Evolutionary conservation across 2,329 filamentous ascomycete species (phyloP).

Genomic region (Xylariaceae sp.): DNA sequence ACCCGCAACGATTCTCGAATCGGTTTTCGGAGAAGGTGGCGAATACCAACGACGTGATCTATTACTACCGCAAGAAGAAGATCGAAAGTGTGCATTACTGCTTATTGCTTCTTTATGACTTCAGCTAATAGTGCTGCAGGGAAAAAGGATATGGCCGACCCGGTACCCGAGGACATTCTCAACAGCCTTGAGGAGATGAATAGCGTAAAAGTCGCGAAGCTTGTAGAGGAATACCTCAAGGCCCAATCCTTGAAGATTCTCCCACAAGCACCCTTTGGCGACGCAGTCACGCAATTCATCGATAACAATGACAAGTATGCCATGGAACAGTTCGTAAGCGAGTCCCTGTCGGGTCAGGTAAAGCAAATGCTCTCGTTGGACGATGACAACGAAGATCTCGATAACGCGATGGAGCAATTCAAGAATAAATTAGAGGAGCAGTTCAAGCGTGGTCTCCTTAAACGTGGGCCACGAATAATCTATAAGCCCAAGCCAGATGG

Average conservation of each 20-base stretch:
- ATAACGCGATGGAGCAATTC: constrained; percentile 69
- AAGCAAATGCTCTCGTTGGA: constrained; percentile 64
- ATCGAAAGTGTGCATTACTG: not conserved
- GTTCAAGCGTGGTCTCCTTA: constrained; percentile 62
- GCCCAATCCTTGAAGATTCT: constrained; percentile 89
- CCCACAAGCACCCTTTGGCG: constrained; percentile 86
- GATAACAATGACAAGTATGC: constrained; percentile 93
- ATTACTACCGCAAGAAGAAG: constrained; percentile 82
- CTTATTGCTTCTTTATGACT: no score
- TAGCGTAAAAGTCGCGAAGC: constrained; percentile 78
- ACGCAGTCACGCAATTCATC: constrained; percentile 89
- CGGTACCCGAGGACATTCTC: constrained; percentile 58
- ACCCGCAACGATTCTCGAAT: constrained; percentile 93
- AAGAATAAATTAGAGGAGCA: constrained; percentile 65
- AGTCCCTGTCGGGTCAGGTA: constrained; percentile 66
- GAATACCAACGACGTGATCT: constrained; percentile 89
- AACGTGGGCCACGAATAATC: constrained; percentile 46
- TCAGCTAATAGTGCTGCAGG: not conserved
- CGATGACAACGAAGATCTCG: constrained; percentile 65
- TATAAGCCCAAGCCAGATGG: constrained; percentile 71
- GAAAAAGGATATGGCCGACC: constrained; percentile 36
- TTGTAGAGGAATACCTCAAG: constrained; percentile 86
- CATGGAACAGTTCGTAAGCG: constrained; percentile 75
- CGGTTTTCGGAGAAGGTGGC: constrained; percentile 86
- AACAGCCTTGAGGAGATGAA: constrained; percentile 62